Percentiles rank a stretch among this genome's conserved stretches.
phyloP scores from a whole-genome alignment of 2,329 filamentous ascomycete genomes.

The Hypoxylon sp. region DNA sequence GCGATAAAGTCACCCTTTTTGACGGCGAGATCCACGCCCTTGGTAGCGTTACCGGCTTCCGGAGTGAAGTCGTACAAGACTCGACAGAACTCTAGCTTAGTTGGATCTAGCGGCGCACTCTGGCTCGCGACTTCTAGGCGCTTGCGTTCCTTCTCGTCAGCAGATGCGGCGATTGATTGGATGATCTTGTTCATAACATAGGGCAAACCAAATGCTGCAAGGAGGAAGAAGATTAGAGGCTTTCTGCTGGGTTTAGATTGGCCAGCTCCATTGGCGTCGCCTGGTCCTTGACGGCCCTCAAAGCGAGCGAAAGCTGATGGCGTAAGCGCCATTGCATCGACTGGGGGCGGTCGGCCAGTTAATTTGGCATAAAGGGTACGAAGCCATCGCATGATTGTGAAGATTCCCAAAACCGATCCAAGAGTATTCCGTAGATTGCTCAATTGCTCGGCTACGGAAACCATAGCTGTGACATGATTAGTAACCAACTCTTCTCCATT shows the following conservation, averaged over 20 bases:
- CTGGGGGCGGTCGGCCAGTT: constrained; percentile 89
- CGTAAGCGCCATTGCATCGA: constrained; percentile 86
- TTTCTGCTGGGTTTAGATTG: constrained; percentile 87
- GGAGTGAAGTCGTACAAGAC: constrained; percentile 95
- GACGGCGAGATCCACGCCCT: constrained; percentile 88
- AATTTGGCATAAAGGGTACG: constrained; percentile 91
- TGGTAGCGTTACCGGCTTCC: constrained; percentile 69
- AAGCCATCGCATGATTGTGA: constrained; percentile 95
- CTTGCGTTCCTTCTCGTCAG: constrained; percentile 82
- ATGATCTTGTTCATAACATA: constrained; percentile 99
- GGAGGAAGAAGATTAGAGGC: constrained; percentile 93
- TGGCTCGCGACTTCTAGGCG: constrained; percentile 66
- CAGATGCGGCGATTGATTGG: constrained; percentile 80
- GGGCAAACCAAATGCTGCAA: constrained; percentile 93
- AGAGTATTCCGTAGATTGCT: constrained; percentile 92
- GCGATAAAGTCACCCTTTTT: constrained; percentile 97
- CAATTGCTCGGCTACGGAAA: constrained; percentile 97
- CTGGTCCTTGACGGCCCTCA: constrained; percentile 70
- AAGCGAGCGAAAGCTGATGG: constrained; percentile 93
- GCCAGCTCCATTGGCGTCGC: constrained; percentile 69
- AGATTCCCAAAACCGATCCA: constrained; percentile 93
- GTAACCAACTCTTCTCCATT: constrained; percentile 6
- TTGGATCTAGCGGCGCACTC: constrained; percentile 77
- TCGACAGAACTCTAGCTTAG: constrained; percentile 95
- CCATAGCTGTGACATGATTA: constrained; percentile 76